phyloP scores from a whole-genome alignment of 306 rosid genomes.

The Pyrus pyrifolia region DNA sequence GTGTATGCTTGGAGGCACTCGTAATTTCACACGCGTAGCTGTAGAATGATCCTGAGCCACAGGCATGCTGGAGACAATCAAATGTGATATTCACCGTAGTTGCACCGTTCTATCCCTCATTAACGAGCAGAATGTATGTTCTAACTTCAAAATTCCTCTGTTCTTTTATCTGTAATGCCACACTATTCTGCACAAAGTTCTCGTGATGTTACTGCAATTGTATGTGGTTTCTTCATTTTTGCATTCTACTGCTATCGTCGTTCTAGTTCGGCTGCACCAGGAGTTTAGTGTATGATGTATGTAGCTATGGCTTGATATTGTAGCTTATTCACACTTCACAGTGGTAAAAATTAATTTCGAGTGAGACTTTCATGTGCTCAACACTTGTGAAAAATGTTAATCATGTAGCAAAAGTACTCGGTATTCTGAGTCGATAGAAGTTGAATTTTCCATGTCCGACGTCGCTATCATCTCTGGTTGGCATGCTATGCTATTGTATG shows the following conservation, averaged over 20 bases:
- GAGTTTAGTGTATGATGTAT: background rate
- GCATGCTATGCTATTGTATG: too few relatives aligned
- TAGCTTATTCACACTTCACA: background rate
- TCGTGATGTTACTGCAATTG: background rate
- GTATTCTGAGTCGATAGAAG: background rate
- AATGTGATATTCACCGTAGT: background rate
- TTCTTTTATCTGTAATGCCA: background rate
- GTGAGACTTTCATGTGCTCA: background rate
- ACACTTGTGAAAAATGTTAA: background rate
- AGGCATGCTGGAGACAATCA: background rate
- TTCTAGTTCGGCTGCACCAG: background rate
- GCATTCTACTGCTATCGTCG: background rate
- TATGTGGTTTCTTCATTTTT: background rate
- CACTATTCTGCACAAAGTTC: background rate
- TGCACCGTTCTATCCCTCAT: background rate
- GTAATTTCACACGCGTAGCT: background rate
- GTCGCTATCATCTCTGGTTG: too few relatives aligned
- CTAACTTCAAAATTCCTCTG: background rate
- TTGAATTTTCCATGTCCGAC: background rate
- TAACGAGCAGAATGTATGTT: background rate
- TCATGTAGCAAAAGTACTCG: background rate
- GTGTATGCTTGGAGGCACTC: background rate
- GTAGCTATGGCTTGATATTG: background rate
- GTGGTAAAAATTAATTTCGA: background rate
- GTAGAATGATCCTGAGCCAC: background rate